Evolutionary conservation across 1,139 yeast genomes (phyloP).

Genomic region (Blastobotrys arbuscula): DNA sequence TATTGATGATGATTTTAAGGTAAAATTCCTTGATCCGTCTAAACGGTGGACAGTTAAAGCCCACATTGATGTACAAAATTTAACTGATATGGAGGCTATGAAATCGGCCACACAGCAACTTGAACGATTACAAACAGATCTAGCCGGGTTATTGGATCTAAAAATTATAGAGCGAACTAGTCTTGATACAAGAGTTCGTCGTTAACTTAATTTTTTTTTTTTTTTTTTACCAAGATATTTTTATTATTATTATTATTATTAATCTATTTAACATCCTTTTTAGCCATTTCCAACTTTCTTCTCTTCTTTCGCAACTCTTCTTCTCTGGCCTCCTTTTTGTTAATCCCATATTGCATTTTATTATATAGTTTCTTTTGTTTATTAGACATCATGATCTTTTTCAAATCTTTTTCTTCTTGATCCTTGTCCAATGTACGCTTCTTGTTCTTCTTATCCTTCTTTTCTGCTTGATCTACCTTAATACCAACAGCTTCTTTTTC

Average conservation of each 20-base stretch:
- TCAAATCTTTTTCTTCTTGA: slow-evolving; percentile 80
- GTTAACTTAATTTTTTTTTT: background rate
- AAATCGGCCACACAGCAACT: slow-evolving; percentile 61
- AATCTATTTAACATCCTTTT: slow-evolving; percentile 40
- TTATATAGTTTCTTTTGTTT: slow-evolving; percentile 91
- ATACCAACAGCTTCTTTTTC: slow-evolving; percentile 90
- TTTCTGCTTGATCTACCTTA: slow-evolving; percentile 43
- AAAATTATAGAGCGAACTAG: slow-evolving; percentile 70
- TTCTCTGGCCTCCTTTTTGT: slow-evolving; percentile 75
- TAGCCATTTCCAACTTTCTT: slow-evolving; percentile 66
- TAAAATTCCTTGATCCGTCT: slow-evolving; percentile 46
- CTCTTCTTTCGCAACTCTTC: slow-evolving; percentile 72
- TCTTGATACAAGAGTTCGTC: slow-evolving; percentile 50
- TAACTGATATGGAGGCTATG: slow-evolving; percentile 72
- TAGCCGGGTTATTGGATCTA: slow-evolving; percentile 61
- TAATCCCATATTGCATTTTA: slow-evolving; percentile 91
- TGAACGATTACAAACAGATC: slow-evolving; percentile 54
- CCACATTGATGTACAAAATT: slow-evolving; percentile 60
- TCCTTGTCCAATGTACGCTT: slow-evolving; percentile 40
- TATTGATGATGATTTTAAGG: background rate
- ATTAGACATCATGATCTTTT: slow-evolving; percentile 95
- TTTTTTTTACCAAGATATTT: background rate
- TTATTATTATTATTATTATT: background rate
- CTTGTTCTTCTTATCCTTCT: slow-evolving; percentile 31
- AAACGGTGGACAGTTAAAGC: slow-evolving; percentile 60